Evolutionary conservation across 176 grass and related monocot species (phyloP).

Genomic region (Saccharum officinarum): DNA sequence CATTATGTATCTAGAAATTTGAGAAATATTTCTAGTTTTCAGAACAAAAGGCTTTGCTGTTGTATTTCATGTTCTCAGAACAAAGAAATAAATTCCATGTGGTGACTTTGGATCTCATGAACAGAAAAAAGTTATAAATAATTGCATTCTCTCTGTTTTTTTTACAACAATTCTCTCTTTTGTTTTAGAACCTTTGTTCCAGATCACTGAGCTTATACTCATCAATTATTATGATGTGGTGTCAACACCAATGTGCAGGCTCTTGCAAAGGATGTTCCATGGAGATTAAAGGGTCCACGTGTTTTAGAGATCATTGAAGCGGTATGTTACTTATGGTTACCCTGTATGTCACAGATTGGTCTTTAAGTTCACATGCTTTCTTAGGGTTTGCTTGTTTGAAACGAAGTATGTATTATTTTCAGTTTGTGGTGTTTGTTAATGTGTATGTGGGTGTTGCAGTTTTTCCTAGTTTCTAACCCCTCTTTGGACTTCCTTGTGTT

Average conservation of each 20-base stretch:
- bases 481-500: neutral
- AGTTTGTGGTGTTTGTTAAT: neutral
- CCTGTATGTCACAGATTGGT: constrained; percentile 4
- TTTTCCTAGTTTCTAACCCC: constrained; percentile 3
- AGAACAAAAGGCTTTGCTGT: neutral
- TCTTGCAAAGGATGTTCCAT: constrained; percentile 91
- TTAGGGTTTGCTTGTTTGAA: neutral
- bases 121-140: neutral
- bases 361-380: constrained; percentile 13
- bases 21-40: neutral
- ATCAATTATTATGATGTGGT: constrained; percentile 5
- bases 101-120: neutral
- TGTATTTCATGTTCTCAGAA: constrained; percentile 13
- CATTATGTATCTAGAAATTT: neutral
- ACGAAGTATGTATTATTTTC: neutral
- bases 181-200: neutral
- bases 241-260: constrained; percentile 58
- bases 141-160: neutral
- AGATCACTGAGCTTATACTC: neutral
- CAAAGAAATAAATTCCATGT: constrained; percentile 13
- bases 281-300: constrained; percentile 80
- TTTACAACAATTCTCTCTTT: neutral
- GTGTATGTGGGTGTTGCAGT: neutral
- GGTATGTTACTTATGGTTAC: constrained; percentile 47
- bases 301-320: constrained; percentile 89